A percentile compares a stretch with the other conserved stretches of the same genome.
phyloP scores from a whole-genome alignment of 176 grass and related monocot species.

The Avena atlantica region DNA sequence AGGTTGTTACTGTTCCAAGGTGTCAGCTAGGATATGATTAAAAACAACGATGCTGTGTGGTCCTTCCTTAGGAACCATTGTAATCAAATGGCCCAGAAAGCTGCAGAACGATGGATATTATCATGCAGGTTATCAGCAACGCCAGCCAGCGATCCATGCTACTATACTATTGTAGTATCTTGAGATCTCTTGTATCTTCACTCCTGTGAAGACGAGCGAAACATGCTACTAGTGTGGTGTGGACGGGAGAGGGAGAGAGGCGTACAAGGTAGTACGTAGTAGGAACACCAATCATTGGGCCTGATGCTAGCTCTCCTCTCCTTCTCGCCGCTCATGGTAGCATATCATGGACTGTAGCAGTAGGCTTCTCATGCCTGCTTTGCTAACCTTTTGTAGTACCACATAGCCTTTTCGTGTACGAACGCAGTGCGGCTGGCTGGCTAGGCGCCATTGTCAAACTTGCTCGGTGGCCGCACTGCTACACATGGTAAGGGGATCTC shows the following conservation, averaged over 20 bases:
- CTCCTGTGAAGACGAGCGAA: neutral
- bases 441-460: conserved; percentile 29
- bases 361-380: conserved; percentile 1
- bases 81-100: conserved; percentile 41
- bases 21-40: conserved; percentile 19
- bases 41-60: neutral
- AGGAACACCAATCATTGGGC: conserved; percentile 45
- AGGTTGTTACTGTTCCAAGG: neutral
- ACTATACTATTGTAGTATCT: too few species aligned
- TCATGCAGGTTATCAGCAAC: conserved; percentile 35
- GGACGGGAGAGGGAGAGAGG: neutral
- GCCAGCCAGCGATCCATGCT: too few species aligned
- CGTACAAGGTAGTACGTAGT: neutral
- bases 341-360: neutral
- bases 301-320: neutral
- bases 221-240: neutral
- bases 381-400: neutral
- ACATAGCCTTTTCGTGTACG: conserved; percentile 12
- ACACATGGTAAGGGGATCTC: neutral
- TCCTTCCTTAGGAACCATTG: conserved; percentile 1
- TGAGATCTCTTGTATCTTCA: too few species aligned
- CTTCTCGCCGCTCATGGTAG: neutral
- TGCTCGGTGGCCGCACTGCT: neutral
- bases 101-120: conserved; percentile 28
- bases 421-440: neutral